Base-by-base conservation (phyloP, 495 filamentous ascomycete genomes). In the Lichenothelia convexa region DNA sequence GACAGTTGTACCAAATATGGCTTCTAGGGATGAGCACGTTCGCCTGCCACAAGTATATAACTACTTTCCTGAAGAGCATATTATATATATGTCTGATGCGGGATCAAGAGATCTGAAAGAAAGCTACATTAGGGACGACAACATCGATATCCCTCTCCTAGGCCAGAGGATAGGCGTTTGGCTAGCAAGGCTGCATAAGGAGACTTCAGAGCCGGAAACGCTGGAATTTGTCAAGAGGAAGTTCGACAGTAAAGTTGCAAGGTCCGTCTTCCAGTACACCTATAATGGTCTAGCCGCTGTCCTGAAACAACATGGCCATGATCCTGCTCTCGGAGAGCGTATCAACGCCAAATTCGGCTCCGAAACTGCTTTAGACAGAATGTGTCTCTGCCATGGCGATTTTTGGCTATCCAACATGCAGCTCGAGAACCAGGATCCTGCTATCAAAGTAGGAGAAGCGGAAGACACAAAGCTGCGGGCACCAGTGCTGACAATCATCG, bases 351-450 rank as follows among this genome's bases (percentile, higher is more conserved):
- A 40, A 12, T 59, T 42, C 30, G 56, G 56, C 9, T 33, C 21
- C 17, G 20, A 40, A 11, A 40, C 59, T 2, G 24, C 18, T 2
- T 49, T 21, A 5, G 56, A 58, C 6, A 41, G 53, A 20, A 52
- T 48, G 30, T 51, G 44, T 45, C 35, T 57, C 12, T 57, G 54
- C 30, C 52, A 56, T 30, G 57, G 57, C 9, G 54, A 59, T 32
- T 59, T 57, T 35, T 57, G 54, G 56, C 50, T 56, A 2, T 51
- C 52, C 0, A 50, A 49, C 31, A 41, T 51, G 2, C 34, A 49
- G 3, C 40, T 52, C 23, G 36, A 38, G 24, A 38, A 38, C 24
- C 36, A 38, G 36, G 36, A 38, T 31, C 24, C 24, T 31, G 36
- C 36, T 31, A 32, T 31, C 36, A 19, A 38, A 32, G 36, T 30